These are phyloP conservation scores for Fusarium albosuccineum DNA, from an alignment of 2,329 filamentous ascomycete genomes.

Conservation along the genomic window DNA sequence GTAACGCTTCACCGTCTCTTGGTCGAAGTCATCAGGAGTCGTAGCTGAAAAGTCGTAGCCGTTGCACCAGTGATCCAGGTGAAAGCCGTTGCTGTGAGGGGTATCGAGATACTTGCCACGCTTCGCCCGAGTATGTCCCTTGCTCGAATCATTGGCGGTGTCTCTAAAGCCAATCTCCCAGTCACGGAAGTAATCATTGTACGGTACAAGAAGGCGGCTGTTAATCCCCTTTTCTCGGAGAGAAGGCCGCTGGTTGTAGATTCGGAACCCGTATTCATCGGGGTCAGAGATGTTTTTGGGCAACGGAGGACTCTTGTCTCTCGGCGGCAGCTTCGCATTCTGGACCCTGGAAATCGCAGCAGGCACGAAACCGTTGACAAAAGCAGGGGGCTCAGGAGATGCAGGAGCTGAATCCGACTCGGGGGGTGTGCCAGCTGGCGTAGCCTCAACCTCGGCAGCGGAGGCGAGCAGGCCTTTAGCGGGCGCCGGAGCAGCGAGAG, in stretches of 20 bases:
- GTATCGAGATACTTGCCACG: constrained; percentile 67
- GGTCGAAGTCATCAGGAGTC: constrained; percentile 64
- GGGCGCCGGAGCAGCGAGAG: constrained; percentile 47
- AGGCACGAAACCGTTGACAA: constrained; percentile 45
- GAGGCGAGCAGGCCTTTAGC: constrained; percentile 57
- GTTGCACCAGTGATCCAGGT: constrained; percentile 66
- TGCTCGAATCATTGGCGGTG: constrained; percentile 67
- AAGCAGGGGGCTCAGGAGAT: constrained; percentile 51
- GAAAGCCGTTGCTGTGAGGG: constrained; percentile 66
- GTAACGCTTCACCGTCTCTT: constrained; percentile 62
- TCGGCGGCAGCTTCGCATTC: constrained; percentile 47
- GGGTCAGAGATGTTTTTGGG: constrained; percentile 59
- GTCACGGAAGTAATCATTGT: constrained; percentile 61
- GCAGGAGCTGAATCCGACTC: constrained; percentile 54
- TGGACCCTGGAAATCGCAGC: constrained; percentile 44
- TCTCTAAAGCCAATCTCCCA: constrained; percentile 72
- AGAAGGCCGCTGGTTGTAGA: constrained; percentile 56
- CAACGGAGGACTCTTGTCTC: constrained; percentile 55
- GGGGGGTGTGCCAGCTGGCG: constrained; percentile 51
- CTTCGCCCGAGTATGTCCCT: constrained; percentile 65
- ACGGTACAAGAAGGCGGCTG: constrained; percentile 65
- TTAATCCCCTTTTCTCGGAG: constrained; percentile 61
- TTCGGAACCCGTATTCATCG: constrained; percentile 66
- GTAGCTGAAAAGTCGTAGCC: constrained; percentile 66
- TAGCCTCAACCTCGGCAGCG: constrained; percentile 52